Conservation (phyloP, 2,329 filamentous ascomycete genomes). For the Dendryphion nanum region DNA sequence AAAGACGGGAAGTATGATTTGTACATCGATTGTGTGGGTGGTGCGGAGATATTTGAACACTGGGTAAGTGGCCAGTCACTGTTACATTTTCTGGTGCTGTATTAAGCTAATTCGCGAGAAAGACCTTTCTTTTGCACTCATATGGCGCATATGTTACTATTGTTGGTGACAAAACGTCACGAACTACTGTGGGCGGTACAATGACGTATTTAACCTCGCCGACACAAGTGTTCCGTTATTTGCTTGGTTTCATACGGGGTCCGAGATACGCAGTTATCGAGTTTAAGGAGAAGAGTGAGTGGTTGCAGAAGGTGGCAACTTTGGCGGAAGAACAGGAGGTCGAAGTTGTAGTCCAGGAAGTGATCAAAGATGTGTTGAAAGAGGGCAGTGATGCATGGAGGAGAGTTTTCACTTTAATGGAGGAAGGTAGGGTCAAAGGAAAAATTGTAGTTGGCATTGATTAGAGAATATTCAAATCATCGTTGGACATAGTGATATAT, state of each 20-base stretch:
- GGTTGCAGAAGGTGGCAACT: constrained; percentile 20
- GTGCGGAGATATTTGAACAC: constrained; percentile 45
- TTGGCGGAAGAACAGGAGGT: constrained; percentile 22
- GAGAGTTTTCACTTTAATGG: constrained; percentile 21
- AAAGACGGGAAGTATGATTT: constrained; percentile 40
- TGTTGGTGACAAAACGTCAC: constrained; percentile 36
- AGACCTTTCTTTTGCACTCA: constrained; percentile 29
- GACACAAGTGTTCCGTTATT: constrained; percentile 20
- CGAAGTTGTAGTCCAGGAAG: constrained; percentile 24
- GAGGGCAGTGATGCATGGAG: constrained; percentile 23
- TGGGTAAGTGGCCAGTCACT: constrained; percentile 16
- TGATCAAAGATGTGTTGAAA: constrained; percentile 23
- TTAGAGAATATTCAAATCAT: too few relatives aligned
- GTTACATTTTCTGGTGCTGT: background rate
- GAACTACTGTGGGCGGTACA: constrained; percentile 39
- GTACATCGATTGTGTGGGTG: constrained; percentile 53
- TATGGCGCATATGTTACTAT: constrained; percentile 44
- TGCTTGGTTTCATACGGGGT: constrained; percentile 22
- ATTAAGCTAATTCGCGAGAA: background rate
- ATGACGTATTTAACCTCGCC: constrained; percentile 32
- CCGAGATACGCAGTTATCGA: constrained; percentile 31
- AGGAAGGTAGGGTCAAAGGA: constrained; percentile 26
- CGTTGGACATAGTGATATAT: too few relatives aligned
- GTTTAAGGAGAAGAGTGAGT: constrained; percentile 19
- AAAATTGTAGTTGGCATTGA: constrained; percentile 29